Base-by-base conservation (phyloP, 768 basidiomycete genomes). In the Cubamyces sp. region DNA sequence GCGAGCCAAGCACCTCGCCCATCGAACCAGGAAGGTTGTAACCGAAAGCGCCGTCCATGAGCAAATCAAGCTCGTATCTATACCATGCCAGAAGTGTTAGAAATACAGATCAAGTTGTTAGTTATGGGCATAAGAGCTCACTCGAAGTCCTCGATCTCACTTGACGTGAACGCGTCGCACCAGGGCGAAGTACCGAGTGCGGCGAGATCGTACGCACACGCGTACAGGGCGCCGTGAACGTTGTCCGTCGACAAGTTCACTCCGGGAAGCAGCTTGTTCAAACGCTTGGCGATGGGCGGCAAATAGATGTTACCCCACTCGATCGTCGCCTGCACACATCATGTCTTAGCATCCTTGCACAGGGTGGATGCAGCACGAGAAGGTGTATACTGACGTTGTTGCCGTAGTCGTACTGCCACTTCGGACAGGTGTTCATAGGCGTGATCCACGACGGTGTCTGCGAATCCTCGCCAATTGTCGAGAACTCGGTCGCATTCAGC, bases 181-280 rank as follows among this genome's bases (percentile, higher is more conserved):
- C 78, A 79, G 7, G 79, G 77, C 37, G 80, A 78, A 37, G 57
- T 63, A 28, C 71, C 70, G 49, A 67, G 68, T 19, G 74, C 72
- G 7, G 78, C 79, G 41, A 77, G 69, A 64, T 79, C 78, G 54
- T 76, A 80, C 41, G 78, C 77, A 49, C 77, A 78, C 16, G 76
- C 78, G 64, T 77, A 80, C 21, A 81, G 66, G 47, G 78, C 77
- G 28, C 78, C 79, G 54, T 77, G 74, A 15, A 73, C 69, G 62
- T 79, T 71, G 53, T 71, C 63, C n/a, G 70, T 61, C 23, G 74
- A 73, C 18, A 80, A 60, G 53, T 71, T 65, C 14, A 78, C 64
- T 6, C 69, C 73, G 3, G 75, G 75, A 23, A 80, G 57, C 41
- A 75, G 64, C 37, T 65, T 67, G 54, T 75, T 74, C 21, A 79